Conservation (phyloP, 148 eudicot genomes). For the Euryodendron excelsum region DNA sequence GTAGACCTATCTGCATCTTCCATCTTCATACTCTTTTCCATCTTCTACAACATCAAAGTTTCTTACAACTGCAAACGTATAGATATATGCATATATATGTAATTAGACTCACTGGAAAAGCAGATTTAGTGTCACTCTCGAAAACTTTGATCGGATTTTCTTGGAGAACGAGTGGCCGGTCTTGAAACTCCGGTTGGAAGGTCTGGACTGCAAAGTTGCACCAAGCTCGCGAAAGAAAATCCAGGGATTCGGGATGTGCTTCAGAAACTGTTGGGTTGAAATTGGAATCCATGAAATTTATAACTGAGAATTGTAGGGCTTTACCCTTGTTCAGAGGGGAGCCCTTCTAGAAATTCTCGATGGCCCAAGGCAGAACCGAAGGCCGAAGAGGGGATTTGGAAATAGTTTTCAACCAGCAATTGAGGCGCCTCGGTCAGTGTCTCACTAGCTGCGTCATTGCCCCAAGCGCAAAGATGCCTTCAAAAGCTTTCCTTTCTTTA, state of each 20-base stretch:
- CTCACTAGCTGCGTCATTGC: too few relatives aligned
- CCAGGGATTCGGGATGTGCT: slow-evolving; percentile 92
- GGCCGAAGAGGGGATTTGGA: too few relatives aligned
- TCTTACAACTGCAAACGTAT: not conserved
- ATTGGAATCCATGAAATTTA: slow-evolving; percentile 47
- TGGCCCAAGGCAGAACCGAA: too few relatives aligned
- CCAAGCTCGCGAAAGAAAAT: slow-evolving; percentile 85
- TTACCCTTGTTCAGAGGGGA: too few relatives aligned
- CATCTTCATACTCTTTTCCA: slow-evolving; percentile 53
- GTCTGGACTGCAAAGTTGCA: slow-evolving; percentile 88
- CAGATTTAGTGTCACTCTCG: slow-evolving; percentile 34
- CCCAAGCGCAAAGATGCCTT: too few relatives aligned
- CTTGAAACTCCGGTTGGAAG: slow-evolving; percentile 49
- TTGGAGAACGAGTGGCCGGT: slow-evolving; percentile 38
- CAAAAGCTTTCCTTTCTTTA: too few relatives aligned
- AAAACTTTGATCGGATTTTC: slow-evolving; percentile 30
- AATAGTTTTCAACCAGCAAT: too few relatives aligned
- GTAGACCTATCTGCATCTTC: slow-evolving; percentile 50
- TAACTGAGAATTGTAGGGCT: too few relatives aligned
- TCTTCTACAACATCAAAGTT: slow-evolving; percentile 42
- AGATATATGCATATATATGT: not conserved
- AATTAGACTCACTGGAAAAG: slow-evolving; percentile 29
- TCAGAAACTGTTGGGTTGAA: slow-evolving; percentile 52
- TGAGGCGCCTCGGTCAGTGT: too few relatives aligned
- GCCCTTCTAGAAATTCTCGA: too few relatives aligned